Evolutionary conservation across 768 basidiomycete genomes (phyloP), one percentile per base, ranked within the genome.

Genomic region (Mycena vulgaris): DNA sequence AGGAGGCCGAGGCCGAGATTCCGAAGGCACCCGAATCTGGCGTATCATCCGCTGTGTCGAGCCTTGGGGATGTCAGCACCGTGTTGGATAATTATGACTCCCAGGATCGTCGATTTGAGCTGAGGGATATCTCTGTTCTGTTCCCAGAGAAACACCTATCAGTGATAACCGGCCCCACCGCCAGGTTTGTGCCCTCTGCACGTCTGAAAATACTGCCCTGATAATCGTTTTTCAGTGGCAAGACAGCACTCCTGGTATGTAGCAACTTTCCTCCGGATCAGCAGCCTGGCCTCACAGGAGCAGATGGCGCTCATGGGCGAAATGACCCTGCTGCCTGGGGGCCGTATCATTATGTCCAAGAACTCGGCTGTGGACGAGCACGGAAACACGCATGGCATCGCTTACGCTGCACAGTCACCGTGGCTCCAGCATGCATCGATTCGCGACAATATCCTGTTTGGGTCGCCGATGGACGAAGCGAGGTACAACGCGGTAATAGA

Each of bases 381-480:
- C 47, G 93, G 93, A 0, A 78, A 88, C 30, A 89, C 86, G 81
- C 89, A 89, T 69, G 74, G 88, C 3, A 87, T 94, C 14, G 90
- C 93, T 0, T 95, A 93, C 73, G 90, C 91, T 21, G 88, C 92
- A 0, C 94, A 95, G 74, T 87, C 89, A 0, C 90, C 91, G 0
- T 93, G 91, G 91, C 79, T 93, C 52, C 31, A 23, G 2, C 13
- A 25, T 16, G 19, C 90, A 48, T 92, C 93, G 0, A 93, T 95
- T 77, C 89, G 87, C 70, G 91, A 92, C 42, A 95, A 96, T 75
- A 94, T 96, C 73, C 80, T 94, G 9, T 95, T 95, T 77, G 93
- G 93, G 0, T 87, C 87, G 69, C 89, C 90, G 0, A 88, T 83
- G 67, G 92, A 93, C 56, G 89, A 93, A 68, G 89, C 90, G 70